A percentile compares a stretch with the other conserved stretches of the same genome.
Evolutionary conservation across 2,329 filamentous ascomycete species (phyloP).

Genomic region (Bipolaris oryzae): DNA sequence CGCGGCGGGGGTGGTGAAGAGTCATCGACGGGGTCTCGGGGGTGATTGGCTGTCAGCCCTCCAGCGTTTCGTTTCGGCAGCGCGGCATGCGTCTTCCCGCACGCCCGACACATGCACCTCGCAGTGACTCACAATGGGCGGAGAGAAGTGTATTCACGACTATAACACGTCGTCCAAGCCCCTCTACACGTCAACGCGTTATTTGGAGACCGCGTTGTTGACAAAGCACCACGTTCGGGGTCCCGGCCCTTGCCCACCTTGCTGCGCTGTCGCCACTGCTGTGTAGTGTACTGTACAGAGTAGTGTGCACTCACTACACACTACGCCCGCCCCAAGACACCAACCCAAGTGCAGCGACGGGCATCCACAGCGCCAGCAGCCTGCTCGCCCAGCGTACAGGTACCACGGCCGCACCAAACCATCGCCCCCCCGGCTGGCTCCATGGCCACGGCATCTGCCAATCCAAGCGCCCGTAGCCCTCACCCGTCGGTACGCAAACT

Average conservation of each 20-base stretch:
- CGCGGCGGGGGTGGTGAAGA: constrained; percentile 36
- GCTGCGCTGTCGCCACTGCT: constrained; percentile 21
- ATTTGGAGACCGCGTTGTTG: constrained; percentile 43
- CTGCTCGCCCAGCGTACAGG: constrained; percentile 16
- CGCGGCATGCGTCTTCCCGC: constrained; percentile 31
- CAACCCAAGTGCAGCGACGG: background rate
- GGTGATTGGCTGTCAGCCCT: constrained; percentile 40
- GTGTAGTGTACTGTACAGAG: too few relatives aligned
- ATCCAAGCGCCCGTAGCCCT: constrained; percentile 41
- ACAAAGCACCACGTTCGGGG: constrained; percentile 29
- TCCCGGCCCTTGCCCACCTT: constrained; percentile 38
- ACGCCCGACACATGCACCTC: constrained; percentile 27
- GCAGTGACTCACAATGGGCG: constrained; percentile 46
- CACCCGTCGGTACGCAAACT: constrained; percentile 33
- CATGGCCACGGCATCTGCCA: constrained; percentile 11
- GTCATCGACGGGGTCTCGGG: constrained; percentile 32
- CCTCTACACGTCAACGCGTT: constrained; percentile 36
- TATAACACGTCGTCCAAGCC: constrained; percentile 46
- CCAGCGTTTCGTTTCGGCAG: constrained; percentile 43
- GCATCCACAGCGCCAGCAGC: constrained; percentile 23
- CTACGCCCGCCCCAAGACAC: background rate
- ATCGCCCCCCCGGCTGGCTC: constrained; percentile 1
- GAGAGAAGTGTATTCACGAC: constrained; percentile 39
- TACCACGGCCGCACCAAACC: constrained; percentile 2
- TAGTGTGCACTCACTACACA: too few relatives aligned